These are phyloP conservation scores for Eutreptiella sp. DNA, from an alignment of 208 protist genomes.

Conservation along the genomic window DNA sequence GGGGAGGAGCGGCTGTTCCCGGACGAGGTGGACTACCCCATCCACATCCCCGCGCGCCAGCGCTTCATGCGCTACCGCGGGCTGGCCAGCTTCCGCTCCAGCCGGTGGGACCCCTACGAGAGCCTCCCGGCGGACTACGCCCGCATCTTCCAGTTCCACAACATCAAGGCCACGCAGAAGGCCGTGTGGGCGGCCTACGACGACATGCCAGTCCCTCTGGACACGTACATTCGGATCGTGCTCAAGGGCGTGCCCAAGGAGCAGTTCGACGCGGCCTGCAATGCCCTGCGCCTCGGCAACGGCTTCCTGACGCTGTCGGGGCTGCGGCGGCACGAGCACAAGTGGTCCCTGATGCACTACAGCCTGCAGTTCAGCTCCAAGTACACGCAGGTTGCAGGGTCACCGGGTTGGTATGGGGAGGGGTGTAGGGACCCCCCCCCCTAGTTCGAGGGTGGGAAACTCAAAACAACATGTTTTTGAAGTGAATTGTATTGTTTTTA, in stretches of 20 bases:
- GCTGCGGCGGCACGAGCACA: conserved; percentile 63
- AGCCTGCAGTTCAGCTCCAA: conserved; percentile 30
- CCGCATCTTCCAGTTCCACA: conserved; percentile 62
- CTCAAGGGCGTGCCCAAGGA: conserved; percentile 32
- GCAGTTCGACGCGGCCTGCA: conserved; percentile 2
- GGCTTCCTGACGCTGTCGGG: conserved; percentile 37
- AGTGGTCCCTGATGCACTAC: conserved; percentile 60
- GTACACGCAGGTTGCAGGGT: too few relatives aligned
- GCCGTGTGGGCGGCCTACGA: conserved; percentile 22
- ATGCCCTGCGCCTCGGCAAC: conserved; percentile 16
- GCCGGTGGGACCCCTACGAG: conserved; percentile 67
- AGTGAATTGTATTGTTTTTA: too few relatives aligned
- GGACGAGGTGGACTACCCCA: conserved; percentile 65
- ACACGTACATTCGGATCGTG: conserved; percentile 40
- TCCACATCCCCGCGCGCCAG: conserved; percentile 37
- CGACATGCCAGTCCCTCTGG: conserved; percentile 9
- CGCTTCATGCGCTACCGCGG: conserved; percentile 59
- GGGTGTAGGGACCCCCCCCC: too few relatives aligned
- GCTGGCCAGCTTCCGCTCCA: conserved; percentile 51
- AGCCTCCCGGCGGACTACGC: conserved; percentile 67
- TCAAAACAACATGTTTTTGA: too few relatives aligned
- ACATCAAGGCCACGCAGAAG: conserved; percentile 45
- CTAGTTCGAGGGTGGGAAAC: too few relatives aligned
- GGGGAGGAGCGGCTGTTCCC: conserved; percentile 60
- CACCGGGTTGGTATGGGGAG: too few relatives aligned